Conservation (phyloP, 2,329 filamentous ascomycete species). For the Aspergillus hiratsukae region DNA sequence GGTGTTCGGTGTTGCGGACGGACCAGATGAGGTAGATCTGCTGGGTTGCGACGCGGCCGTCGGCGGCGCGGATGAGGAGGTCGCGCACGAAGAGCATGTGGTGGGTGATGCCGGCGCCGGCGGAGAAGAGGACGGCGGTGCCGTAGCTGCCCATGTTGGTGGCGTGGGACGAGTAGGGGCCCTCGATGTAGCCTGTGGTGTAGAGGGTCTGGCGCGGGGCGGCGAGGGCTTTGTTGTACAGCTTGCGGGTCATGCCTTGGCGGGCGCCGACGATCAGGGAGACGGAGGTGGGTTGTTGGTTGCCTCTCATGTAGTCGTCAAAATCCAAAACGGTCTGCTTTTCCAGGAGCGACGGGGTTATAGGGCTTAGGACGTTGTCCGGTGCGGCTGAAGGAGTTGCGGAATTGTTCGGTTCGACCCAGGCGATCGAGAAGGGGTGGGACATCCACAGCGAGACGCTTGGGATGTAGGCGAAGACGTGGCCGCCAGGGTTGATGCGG, state of each 20-base stretch:
- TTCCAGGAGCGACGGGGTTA: slow-evolving; percentile 27
- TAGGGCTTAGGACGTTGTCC: slow-evolving; percentile 12
- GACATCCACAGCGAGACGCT: slow-evolving; percentile 45
- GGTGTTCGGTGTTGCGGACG: slow-evolving; percentile 55
- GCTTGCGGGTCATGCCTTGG: slow-evolving; percentile 59
- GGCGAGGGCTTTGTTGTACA: slow-evolving; percentile 54
- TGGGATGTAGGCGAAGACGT: slow-evolving; percentile 59
- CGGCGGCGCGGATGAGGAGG: slow-evolving; percentile 50
- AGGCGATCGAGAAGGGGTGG: slow-evolving; percentile 47
- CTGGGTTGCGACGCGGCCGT: slow-evolving; percentile 53
- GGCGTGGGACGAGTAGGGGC: slow-evolving; percentile 59
- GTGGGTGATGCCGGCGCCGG: slow-evolving; percentile 63
- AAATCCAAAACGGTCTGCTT: slow-evolving; percentile 26
- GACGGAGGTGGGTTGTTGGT: slow-evolving; percentile 37
- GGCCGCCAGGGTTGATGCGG: slow-evolving; percentile 52
- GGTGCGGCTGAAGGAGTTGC: slow-evolving; percentile 20
- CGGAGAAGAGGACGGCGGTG: slow-evolving; percentile 62
- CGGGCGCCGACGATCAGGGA: slow-evolving; percentile 57
- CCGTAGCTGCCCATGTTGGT: slow-evolving; percentile 56
- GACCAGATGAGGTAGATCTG: slow-evolving; percentile 61
- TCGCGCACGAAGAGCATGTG: slow-evolving; percentile 59
- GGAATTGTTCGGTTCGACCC: slow-evolving; percentile 35
- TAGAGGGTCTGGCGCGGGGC: slow-evolving; percentile 48
- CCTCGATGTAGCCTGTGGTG: slow-evolving; percentile 57
- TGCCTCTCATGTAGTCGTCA: slow-evolving; percentile 20